phyloP scores from a whole-genome alignment of 768 basidiomycete genomes.

The Butyriboletus loyo region DNA sequence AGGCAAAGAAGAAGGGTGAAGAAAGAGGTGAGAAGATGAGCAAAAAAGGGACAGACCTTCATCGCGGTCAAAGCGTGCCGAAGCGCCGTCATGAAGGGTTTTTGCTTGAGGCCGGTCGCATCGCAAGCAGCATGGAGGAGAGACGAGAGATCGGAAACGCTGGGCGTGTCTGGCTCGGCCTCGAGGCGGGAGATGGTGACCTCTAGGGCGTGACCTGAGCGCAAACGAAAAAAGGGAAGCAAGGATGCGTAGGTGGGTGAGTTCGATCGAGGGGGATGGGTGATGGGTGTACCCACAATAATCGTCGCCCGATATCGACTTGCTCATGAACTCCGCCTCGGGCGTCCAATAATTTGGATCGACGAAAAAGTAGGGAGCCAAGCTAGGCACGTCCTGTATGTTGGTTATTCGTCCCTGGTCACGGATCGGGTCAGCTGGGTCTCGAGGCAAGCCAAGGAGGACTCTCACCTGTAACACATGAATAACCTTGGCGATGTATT shows the following conservation, averaged over 20 bases:
- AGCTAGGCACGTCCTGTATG: constrained; percentile 63
- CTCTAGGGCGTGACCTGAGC: constrained; percentile 9
- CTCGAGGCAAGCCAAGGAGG: not conserved
- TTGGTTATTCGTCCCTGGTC: constrained; percentile 65
- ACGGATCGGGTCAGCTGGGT: not conserved
- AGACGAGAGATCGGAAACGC: constrained; percentile 27
- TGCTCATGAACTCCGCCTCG: constrained; percentile 54
- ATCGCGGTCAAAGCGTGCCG: constrained; percentile 78
- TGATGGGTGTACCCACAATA: constrained; percentile 39
- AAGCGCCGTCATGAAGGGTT: constrained; percentile 66
- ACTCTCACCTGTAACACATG: constrained; percentile 55
- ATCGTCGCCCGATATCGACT: constrained; percentile 37
- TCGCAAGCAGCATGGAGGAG: constrained; percentile 46
- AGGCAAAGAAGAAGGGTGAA: not conserved
- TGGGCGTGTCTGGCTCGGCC: not conserved
- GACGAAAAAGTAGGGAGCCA: constrained; percentile 77
- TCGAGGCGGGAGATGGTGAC: constrained; percentile 3
- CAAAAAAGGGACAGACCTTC: constrained; percentile 52
- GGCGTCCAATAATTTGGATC: constrained; percentile 57
- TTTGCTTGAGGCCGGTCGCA: constrained; percentile 39
- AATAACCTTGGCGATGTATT: constrained; percentile 65
- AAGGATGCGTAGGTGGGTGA: too few species aligned
- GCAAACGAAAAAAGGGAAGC: not conserved
- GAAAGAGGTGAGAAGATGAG: not conserved
- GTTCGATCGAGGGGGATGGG: not conserved